Evolutionary conservation across 2,329 filamentous ascomycete genomes (phyloP).

Genomic region (Pyrenophora seminiperda): DNA sequence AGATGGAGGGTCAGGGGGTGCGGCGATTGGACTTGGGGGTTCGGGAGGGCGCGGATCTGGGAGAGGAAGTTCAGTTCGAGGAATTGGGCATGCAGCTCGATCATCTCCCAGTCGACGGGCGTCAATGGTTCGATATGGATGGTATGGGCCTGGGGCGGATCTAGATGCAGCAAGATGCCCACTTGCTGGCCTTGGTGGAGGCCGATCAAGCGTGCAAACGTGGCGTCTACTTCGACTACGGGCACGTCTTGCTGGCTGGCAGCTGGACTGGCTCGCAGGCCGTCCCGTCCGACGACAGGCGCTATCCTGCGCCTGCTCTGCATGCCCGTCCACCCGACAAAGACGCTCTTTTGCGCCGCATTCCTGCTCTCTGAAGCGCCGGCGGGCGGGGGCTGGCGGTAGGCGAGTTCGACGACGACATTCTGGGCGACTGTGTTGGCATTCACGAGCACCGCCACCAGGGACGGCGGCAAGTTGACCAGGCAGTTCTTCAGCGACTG

Average conservation of each 20-base stretch:
- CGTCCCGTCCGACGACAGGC: conserved; percentile 74
- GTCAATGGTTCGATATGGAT: conserved; percentile 97
- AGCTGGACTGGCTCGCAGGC: conserved; percentile 65
- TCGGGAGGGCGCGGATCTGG: conserved; percentile 91
- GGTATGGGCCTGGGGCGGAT: conserved; percentile 88
- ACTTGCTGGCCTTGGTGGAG: conserved; percentile 81
- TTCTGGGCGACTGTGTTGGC: conserved; percentile 93
- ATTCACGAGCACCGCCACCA: conserved; percentile 85
- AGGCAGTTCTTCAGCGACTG: conserved; percentile 88
- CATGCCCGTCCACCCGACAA: conserved; percentile 97
- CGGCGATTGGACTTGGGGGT: conserved; percentile 67
- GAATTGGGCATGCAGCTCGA: conserved; percentile 95
- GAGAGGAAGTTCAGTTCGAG: conserved; percentile 90
- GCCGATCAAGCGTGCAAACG: conserved; percentile 76
- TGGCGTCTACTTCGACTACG: conserved; percentile 84
- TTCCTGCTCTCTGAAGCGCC: conserved; percentile 44
- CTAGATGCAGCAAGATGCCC: conserved; percentile 74
- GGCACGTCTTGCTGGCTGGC: conserved; percentile 75
- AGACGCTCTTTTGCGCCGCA: conserved; percentile 68
- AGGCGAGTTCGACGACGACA: conserved; percentile 91
- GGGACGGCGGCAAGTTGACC: conserved; percentile 83
- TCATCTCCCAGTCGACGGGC: conserved; percentile 97
- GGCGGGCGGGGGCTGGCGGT: conserved; percentile 63
- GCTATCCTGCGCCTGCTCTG: conserved; percentile 83
- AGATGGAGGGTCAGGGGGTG: conserved; percentile 91